A percentile compares a stretch with the other conserved stretches of the same genome.
Conservation (phyloP, 106 monocot genomes). For the Phalaenopsis equestris region DNA sequence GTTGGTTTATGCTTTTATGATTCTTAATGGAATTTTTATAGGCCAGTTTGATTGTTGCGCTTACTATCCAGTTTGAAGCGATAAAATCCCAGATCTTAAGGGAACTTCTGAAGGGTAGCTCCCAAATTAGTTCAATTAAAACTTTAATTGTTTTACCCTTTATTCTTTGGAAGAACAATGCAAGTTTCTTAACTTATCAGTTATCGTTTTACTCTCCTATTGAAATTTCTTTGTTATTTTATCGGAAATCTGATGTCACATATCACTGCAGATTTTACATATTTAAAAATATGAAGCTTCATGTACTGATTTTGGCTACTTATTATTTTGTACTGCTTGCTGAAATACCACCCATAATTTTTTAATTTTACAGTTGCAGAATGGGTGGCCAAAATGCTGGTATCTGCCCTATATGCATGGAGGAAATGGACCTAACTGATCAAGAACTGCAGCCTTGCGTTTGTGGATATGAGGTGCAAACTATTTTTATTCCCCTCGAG, state of each 20-base stretch:
- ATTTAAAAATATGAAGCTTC: not conserved
- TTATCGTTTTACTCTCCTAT: not conserved
- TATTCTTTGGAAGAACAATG: not conserved
- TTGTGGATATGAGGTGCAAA: constrained; percentile 38
- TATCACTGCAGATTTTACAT: too few species aligned
- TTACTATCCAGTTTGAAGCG: not conserved
- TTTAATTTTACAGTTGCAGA: not conserved
- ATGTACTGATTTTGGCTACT: not conserved
- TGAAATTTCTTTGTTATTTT: not conserved
- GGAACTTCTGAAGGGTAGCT: not conserved
- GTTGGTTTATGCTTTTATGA: not conserved
- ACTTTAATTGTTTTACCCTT: not conserved
- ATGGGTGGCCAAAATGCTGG: constrained; percentile 18
- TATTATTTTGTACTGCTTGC: not conserved
- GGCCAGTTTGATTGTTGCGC: not conserved
- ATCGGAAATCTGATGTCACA: not conserved
- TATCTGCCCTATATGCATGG: constrained; percentile 29
- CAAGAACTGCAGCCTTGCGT: constrained; percentile 36
- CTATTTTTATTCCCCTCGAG: not conserved
- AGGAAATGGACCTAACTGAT: constrained; percentile 42
- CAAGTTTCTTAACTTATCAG: not conserved
- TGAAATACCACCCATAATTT: not conserved
- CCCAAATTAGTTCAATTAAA: not conserved
- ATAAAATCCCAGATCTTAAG: too few species aligned
- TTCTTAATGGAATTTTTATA: not conserved